Evolutionary conservation across 2,329 filamentous ascomycete genomes (phyloP).

Genomic region (Aureobasidium sp.): DNA sequence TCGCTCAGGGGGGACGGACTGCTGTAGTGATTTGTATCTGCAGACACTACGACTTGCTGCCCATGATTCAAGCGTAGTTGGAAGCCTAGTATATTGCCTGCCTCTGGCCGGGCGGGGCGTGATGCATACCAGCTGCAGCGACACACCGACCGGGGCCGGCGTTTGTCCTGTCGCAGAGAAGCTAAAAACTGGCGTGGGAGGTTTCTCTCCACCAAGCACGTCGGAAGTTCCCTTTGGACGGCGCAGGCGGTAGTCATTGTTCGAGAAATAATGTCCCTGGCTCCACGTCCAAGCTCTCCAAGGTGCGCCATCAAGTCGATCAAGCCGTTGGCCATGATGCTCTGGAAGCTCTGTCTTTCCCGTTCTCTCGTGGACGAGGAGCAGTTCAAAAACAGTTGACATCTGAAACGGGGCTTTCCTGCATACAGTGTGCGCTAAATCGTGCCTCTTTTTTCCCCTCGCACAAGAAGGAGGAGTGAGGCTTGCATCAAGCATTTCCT

Average conservation of each 20-base stretch:
- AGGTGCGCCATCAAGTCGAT: conserved; percentile 15
- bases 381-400: conserved; percentile 9
- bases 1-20: not conserved
- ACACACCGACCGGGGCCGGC: conserved; percentile 11
- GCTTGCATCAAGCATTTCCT: conserved; percentile 15
- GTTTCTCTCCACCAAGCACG: conserved; percentile 11
- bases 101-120: not conserved
- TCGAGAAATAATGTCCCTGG: conserved; percentile 8
- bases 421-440: conserved; percentile 16
- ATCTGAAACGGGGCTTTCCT: conserved; percentile 17
- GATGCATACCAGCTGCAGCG: conserved; percentile 5
- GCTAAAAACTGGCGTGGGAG: conserved; percentile 12
- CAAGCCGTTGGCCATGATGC: conserved; percentile 15
- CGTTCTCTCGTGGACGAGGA: conserved; percentile 5
- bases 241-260: not conserved
- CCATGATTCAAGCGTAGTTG: not conserved
- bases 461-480: conserved; percentile 11
- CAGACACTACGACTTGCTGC: not conserved
- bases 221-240: conserved; percentile 6
- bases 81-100: not conserved
- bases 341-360: conserved; percentile 6
- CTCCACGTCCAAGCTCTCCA: conserved; percentile 10
- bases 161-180: conserved; percentile 10
- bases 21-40: not conserved
- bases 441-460: conserved; percentile 16